Percentiles rank a stretch among this genome's conserved stretches.
Conservation (phyloP, 2,329 filamentous ascomycete species). For the Pseudopithomyces maydicus region DNA sequence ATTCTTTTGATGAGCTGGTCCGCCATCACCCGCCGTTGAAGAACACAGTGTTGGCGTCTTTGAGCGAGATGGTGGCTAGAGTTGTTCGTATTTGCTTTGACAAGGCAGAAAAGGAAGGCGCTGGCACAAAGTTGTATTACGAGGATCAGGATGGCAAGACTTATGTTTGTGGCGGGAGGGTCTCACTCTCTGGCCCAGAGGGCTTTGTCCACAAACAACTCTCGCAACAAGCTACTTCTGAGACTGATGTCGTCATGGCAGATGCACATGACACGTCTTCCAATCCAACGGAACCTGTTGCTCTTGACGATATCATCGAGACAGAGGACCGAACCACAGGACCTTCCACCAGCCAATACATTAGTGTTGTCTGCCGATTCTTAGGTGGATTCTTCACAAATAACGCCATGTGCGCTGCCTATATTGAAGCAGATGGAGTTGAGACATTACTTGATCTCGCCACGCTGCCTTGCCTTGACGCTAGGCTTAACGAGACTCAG, state of each 20-base stretch:
- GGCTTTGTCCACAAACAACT: conserved; percentile 22
- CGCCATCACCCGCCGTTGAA: conserved; percentile 89
- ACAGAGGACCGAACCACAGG: conserved; percentile 57
- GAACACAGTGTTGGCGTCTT: conserved; percentile 78
- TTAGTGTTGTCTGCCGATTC: conserved; percentile 78
- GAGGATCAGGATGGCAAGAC: conserved; percentile 64
- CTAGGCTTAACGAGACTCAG: conserved; percentile 66
- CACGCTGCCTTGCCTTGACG: conserved; percentile 78
- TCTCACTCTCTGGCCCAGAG: conserved; percentile 51
- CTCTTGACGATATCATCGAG: conserved; percentile 49
- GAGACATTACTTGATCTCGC: conserved; percentile 84
- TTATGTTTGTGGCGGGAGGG: conserved; percentile 62
- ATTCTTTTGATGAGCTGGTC: conserved; percentile 89
- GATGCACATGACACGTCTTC: conserved; percentile 48
- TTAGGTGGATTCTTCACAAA: conserved; percentile 78
- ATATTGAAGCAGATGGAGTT: conserved; percentile 79
- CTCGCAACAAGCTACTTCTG: conserved; percentile 16
- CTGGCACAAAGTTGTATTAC: conserved; percentile 79
- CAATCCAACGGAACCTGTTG: conserved; percentile 28
- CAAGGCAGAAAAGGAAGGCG: conserved; percentile 70
- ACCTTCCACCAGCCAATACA: conserved; percentile 67
- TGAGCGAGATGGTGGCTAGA: conserved; percentile 85
- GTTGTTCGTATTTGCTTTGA: conserved; percentile 75
- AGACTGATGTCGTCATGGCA: conserved; percentile 69
- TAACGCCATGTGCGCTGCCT: conserved; percentile 70